Evolutionary conservation across 2,329 filamentous ascomycete genomes (phyloP).

Genomic region (Mycosphaerella sp.): DNA sequence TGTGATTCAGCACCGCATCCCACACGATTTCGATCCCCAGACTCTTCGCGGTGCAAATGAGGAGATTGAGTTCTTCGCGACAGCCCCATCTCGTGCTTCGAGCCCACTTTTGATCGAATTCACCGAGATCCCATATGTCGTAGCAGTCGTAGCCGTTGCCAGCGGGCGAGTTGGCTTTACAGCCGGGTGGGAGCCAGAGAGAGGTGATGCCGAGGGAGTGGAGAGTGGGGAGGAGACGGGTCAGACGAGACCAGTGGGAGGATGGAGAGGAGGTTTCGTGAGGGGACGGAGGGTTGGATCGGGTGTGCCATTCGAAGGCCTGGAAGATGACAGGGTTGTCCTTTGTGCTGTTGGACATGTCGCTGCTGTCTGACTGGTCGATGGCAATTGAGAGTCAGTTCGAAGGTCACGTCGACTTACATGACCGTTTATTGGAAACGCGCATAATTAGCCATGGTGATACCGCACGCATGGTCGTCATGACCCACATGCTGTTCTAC

Average conservation of each 20-base stretch:
- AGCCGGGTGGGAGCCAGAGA: conserved; percentile 64
- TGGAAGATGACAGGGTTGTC: conserved; percentile 54
- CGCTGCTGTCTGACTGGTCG: too few species aligned
- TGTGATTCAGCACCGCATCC: conserved; percentile 68
- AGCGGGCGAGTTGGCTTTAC: conserved; percentile 56
- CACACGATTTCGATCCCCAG: conserved; percentile 55
- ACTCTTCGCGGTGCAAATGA: conserved; percentile 48
- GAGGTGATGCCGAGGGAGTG: conserved; percentile 53
- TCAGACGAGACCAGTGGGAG: conserved; percentile 34
- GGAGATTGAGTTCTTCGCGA: conserved; percentile 53
- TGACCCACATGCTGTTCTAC: not conserved
- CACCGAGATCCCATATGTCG: conserved; percentile 61
- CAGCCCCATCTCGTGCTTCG: conserved; percentile 63
- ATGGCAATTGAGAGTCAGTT: too few species aligned
- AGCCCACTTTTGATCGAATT: conserved; percentile 65
- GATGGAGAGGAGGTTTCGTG: conserved; percentile 40
- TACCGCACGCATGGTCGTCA: not conserved
- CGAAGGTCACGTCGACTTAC: too few species aligned
- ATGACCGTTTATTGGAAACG: too few species aligned
- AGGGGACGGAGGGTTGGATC: conserved; percentile 35
- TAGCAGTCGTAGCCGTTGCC: conserved; percentile 63
- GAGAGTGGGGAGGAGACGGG: conserved; percentile 25
- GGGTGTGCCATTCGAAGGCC: conserved; percentile 67
- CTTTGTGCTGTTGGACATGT: too few species aligned
- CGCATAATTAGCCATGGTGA: not conserved